Evolutionary conservation across 2,329 filamentous ascomycete genomes (phyloP), one percentile per base, ranked within the genome.

Genomic region (Scedosporium dehoogii): DNA sequence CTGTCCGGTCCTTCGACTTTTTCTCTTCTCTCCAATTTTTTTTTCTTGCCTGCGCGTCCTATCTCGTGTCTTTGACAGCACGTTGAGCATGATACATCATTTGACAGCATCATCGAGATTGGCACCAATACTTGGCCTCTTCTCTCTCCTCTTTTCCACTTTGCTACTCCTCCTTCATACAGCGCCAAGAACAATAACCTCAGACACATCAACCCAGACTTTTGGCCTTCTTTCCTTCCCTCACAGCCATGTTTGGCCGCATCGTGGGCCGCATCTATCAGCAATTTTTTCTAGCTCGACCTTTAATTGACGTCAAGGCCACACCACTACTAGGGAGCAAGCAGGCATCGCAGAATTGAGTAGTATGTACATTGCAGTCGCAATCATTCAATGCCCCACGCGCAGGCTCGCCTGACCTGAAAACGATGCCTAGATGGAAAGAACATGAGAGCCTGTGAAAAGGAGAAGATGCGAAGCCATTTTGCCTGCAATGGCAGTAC

Each of bases 161-260:
- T 48, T 6, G 33, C 14, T 38, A 12, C 33, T 12, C 9, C n/a
- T 21, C 9, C n/a, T n/a, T 48, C 44, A 12, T 18, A 48, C 44
- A 48, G 44, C 21, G n/a, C 16, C 21, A 23, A 55, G 51, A 6
- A 53, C n/a, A 53, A 27, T 55, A 23, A 55, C 18, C 18, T 48
- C 44, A 7, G 6, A 21, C 21, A 6, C 9, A 3, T 48, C 18
- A 5, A n/a, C 23, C 57, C 23, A n/a, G 5, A 18, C 21, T 9
- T 23, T 55, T 55, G 38, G 27, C 53, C 27, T 38, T 51, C 42
- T 62, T 5, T 27, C 9, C 21, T 16, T 27, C 21, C 29, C 21
- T 21, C 44, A 65, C 63, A 63, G 64, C 63, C 59, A 61, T 58
- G 16, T 59, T 58, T 59, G 62, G 61, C 42, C 64, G 64, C 21